phyloP scores from a whole-genome alignment of 768 basidiomycete species.

The Rubroboletus pulcherrimus region DNA sequence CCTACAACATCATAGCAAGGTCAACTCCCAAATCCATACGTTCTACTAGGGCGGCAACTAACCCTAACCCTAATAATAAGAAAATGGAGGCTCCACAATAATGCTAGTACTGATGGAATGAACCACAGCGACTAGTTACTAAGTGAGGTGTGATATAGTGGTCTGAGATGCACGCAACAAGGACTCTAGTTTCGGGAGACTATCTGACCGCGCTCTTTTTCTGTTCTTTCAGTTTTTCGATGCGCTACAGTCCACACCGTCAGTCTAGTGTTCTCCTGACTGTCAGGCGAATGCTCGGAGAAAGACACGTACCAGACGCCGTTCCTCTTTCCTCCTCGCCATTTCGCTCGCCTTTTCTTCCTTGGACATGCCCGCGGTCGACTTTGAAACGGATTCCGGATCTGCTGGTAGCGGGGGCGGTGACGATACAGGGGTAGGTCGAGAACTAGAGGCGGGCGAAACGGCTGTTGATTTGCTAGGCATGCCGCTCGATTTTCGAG shows the following conservation, averaged over 20 bases:
- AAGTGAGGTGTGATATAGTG: not conserved
- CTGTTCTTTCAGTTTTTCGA: slow-evolving; percentile 77
- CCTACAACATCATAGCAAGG: too few species aligned
- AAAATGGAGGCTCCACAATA: too few species aligned
- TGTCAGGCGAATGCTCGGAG: not conserved
- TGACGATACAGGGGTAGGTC: slow-evolving; percentile 27
- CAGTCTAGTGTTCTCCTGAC: not conserved
- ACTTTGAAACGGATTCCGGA: slow-evolving; percentile 15
- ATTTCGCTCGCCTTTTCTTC: slow-evolving; percentile 95
- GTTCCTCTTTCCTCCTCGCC: slow-evolving; percentile 86
- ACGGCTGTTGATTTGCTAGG: not conserved
- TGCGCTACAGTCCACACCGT: slow-evolving; percentile 45
- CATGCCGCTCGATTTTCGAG: slow-evolving; percentile 1
- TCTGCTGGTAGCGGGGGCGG: slow-evolving; percentile 11
- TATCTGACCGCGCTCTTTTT: slow-evolving; percentile 48
- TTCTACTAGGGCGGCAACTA: not conserved
- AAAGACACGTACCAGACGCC: slow-evolving; percentile 64
- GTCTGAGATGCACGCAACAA: not conserved
- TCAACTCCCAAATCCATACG: too few species aligned
- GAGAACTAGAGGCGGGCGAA: slow-evolving; percentile 18
- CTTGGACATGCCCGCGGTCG: slow-evolving; percentile 59
- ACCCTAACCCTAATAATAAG: not conserved
- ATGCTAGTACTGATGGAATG: too few species aligned
- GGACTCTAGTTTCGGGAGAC: not conserved
- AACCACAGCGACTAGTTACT: too few species aligned